Evolutionary conservation across 2,329 filamentous ascomycete species (phyloP), one percentile per base, ranked within the genome.

Genomic region (Fusarium sp.): DNA sequence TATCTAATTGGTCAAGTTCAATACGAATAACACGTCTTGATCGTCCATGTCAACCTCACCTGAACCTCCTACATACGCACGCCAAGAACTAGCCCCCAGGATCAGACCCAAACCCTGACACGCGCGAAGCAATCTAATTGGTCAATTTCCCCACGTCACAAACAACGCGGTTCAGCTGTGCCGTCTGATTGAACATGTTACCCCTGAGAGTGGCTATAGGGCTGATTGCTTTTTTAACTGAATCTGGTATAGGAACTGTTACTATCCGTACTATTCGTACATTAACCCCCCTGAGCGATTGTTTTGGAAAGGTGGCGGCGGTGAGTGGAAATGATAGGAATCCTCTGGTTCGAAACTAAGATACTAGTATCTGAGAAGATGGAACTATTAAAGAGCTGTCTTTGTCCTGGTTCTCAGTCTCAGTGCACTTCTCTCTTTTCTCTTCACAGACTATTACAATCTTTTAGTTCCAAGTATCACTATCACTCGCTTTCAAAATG

Each of bases 401-500:
- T 35, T n/a, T 5, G 7, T 10, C 33, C 12, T n/a, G n/a, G n/a
- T n/a, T n/a, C n/a, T n/a, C n/a, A n/a, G 29, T 31, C 8, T n/a
- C 31, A 35, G 23, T 55, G 31, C 44, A 28, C 31, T 18, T 47
- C 46, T 11, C 46, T 11, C 18, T n/a, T 28, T 24, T 15, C 18
- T 42, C 5, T 29, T 26, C 26, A n/a, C n/a, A n/a, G n/a, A n/a
- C n/a, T n/a, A n/a, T n/a, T n/a, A n/a, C n/a, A n/a, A n/a, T n/a
- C 33, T 37, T 42, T 48, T 37, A 26, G 26, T 13, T n/a, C n/a
- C n/a, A n/a, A 26, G n/a, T 28, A 15, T 49, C 24, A 35, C 37
- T 21, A 44, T 12, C n/a, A 41, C 38, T 6, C 23, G 21, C 26
- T 10, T 18, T 54, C 74, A 74, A 65, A 20, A 78, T 78, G 76